A percentile compares a stretch with the other conserved stretches of the same genome.
Conservation (phyloP, 345 rosid species). For the Gossypium bickii region DNA sequence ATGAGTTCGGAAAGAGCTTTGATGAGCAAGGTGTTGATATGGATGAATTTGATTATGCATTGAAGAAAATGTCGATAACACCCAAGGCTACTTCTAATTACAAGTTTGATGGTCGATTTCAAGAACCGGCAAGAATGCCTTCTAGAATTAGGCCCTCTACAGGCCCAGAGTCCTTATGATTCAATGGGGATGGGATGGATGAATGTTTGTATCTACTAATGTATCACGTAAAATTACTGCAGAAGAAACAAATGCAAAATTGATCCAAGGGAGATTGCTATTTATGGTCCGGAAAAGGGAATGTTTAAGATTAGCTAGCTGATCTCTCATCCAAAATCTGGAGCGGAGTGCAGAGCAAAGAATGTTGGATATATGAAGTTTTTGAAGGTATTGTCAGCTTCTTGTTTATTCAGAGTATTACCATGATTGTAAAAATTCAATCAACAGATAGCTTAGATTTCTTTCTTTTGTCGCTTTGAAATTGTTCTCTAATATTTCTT, state of each 20-base stretch:
- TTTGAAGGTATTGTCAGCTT: background rate
- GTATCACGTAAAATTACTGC: background rate
- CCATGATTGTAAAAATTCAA: background rate
- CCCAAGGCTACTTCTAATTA: conserved; percentile 41
- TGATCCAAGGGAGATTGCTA: background rate
- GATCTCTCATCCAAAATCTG: background rate
- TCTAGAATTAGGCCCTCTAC: conserved; percentile 69
- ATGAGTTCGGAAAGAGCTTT: conserved; percentile 28
- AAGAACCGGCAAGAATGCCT: conserved; percentile 54
- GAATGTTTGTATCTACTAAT: background rate
- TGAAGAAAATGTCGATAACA: conserved; percentile 80
- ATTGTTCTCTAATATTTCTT: too few species aligned
- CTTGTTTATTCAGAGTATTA: background rate
- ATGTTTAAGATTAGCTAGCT: background rate
- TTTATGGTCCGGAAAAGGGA: background rate
- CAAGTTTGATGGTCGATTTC: conserved; percentile 30
- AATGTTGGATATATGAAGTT: background rate
- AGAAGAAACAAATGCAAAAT: background rate
- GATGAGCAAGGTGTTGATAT: conserved; percentile 39
- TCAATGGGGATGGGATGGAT: background rate
- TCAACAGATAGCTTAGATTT: background rate
- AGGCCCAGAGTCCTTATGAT: conserved; percentile 52
- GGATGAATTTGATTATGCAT: conserved; percentile 42
- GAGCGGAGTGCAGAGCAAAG: background rate
- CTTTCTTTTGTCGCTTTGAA: too few species aligned